Evolutionary conservation across 2,329 filamentous ascomycete species (phyloP).

Genomic region (Aspergillus neoniger): DNA sequence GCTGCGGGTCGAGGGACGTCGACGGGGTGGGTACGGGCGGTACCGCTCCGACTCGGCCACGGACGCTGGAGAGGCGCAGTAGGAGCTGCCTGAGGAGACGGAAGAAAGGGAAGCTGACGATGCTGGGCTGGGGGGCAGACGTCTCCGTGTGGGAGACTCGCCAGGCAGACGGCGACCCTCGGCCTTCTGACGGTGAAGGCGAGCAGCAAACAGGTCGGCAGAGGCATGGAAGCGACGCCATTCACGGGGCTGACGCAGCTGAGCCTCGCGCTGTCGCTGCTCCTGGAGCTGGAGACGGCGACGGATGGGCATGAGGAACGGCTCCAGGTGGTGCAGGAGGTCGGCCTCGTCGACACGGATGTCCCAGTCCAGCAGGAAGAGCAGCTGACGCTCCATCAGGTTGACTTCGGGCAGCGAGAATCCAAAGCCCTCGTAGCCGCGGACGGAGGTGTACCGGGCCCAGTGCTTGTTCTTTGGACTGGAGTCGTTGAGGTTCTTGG

Average conservation of each 20-base stretch:
- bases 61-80: constrained; percentile 27
- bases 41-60: constrained; percentile 39
- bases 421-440: constrained; percentile 73
- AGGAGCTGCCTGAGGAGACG: constrained; percentile 18
- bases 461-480: constrained; percentile 99
- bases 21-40: constrained; percentile 36
- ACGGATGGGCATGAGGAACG: constrained; percentile 85
- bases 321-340: constrained; percentile 82
- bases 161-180: constrained; percentile 31
- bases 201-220: constrained; percentile 37
- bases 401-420: constrained; percentile 97
- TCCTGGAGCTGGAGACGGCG: constrained; percentile 56
- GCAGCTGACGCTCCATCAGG: constrained; percentile 98
- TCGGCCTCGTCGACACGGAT: constrained; percentile 82
- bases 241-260: constrained; percentile 36
- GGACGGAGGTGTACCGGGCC: constrained; percentile 86
- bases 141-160: constrained; percentile 19
- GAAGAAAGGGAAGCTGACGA: constrained; percentile 28
- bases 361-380: constrained; percentile 94
- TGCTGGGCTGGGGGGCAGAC: constrained; percentile 31
- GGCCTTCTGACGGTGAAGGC: constrained; percentile 40
- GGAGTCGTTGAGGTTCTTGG: constrained; percentile 98
- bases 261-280: constrained; percentile 48
- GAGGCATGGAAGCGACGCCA: constrained; percentile 41
- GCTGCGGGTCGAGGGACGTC: constrained; percentile 34